Evolutionary conservation across 2,329 filamentous ascomycete species (phyloP).

Genomic region (Alternaria brassicae): DNA sequence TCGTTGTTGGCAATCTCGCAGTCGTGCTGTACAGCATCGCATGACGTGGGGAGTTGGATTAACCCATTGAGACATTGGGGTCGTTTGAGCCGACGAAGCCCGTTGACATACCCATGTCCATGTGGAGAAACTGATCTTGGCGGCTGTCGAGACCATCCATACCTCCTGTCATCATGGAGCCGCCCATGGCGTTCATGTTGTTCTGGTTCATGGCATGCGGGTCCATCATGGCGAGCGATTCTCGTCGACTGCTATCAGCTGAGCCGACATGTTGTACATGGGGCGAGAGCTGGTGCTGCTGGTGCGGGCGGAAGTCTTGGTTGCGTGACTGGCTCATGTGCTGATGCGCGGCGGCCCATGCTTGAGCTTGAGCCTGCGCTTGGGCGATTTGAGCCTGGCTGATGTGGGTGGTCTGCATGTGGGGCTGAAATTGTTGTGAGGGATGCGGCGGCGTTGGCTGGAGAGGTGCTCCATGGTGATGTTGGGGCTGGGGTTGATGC

Average conservation of each 20-base stretch:
- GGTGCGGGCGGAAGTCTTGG: constrained; percentile 41
- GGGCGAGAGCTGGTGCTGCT: constrained; percentile 38
- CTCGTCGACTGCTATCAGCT: constrained; percentile 40
- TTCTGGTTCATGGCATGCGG: constrained; percentile 32
- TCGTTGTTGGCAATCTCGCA: constrained; percentile 5
- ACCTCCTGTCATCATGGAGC: constrained; percentile 32
- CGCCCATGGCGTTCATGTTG: constrained; percentile 19
- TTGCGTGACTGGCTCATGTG: constrained; percentile 49
- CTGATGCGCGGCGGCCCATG: constrained; percentile 45
- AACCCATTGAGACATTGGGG: constrained; percentile 29
- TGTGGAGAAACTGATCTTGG: constrained; percentile 42
- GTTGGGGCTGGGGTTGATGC: constrained; percentile 22
- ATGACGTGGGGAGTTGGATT: background rate
- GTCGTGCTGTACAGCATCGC: background rate
- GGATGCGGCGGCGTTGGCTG: constrained; percentile 44
- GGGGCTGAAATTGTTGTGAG: constrained; percentile 31
- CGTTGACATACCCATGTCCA: constrained; percentile 43
- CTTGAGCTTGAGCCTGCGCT: constrained; percentile 35
- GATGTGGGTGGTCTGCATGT: constrained; percentile 38
- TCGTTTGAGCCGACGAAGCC: constrained; percentile 39
- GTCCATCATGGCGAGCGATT: constrained; percentile 43
- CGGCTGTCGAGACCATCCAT: constrained; percentile 46
- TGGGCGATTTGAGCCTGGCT: constrained; percentile 40
- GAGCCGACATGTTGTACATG: constrained; percentile 41
- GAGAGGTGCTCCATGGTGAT: constrained; percentile 33